Base-by-base conservation (phyloP, 768 basidiomycete species). In the Leucogyrophana mollusca region DNA sequence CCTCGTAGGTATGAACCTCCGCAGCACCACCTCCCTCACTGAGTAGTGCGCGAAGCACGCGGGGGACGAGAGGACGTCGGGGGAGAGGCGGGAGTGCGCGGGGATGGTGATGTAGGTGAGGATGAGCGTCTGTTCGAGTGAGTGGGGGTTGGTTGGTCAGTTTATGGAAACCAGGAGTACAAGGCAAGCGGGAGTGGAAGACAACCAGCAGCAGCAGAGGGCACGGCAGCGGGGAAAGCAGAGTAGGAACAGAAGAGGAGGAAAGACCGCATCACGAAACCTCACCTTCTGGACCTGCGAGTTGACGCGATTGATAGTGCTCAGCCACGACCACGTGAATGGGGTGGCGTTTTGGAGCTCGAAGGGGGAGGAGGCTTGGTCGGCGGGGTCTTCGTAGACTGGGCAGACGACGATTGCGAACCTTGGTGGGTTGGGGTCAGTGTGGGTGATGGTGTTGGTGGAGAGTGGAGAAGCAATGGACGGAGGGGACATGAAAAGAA, bases 261-360 rank as follows among this genome's bases (percentile, higher is more conserved):
- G 43, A 20, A 30, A 13, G 36, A 49, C n/a, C n/a, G n/a, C n/a
- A n/a, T n/a, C n/a, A n/a, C n/a, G n/a, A n/a, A n/a, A n/a, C n/a
- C n/a, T 20, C 18, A 91, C 95, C 82, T 99, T 99, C 68, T 94
- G 92, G 4, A 98, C 95, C 61, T 96, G 93, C 0, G 91, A 85
- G 64, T 95, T 97, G 10, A 97, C 95, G 30, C 96, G 83, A 61
- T 96, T 98, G 51, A 99, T 80, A 1, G 96, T 99, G 66, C 91
- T 93, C 22, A 99, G 77, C 94, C 94, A 97, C 10, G 90, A 79
- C 96, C 96, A 99, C 9, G 85, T 73, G 58, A 90, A 89, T 2
- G 89, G 88, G 16, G 77, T 68, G 2, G 79, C 67, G 45, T 90
- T 88, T 48, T 79, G 78, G 2, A 90, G 70, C 18, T 76, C 64